These are phyloP conservation scores for Lanmaoa rubissima DNA, from an alignment of 768 basidiomycete genomes.

Conservation along the genomic window DNA sequence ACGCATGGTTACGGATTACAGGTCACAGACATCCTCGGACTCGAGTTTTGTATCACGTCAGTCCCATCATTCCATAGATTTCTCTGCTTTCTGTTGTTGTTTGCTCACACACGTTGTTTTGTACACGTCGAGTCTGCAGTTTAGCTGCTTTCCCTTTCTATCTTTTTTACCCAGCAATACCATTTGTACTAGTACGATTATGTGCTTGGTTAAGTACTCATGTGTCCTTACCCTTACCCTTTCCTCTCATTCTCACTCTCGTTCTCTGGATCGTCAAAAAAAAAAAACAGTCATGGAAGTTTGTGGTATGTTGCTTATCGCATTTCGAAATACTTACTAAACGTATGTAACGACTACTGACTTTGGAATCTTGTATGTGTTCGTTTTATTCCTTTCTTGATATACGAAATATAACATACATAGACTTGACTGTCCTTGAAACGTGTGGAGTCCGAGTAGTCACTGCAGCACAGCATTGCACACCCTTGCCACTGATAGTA, in stretches of 20 bases:
- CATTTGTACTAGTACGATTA: conserved; percentile 18
- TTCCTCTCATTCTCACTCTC: not conserved
- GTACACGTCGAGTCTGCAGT: conserved; percentile 1
- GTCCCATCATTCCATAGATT: conserved; percentile 15
- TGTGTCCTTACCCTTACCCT: not conserved
- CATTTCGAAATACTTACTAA: not conserved
- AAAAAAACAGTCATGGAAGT: not conserved
- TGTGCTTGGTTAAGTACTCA: conserved; percentile 20
- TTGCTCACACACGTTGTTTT: conserved; percentile 10
- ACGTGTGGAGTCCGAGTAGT: too few species aligned
- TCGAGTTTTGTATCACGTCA: conserved; percentile 7
- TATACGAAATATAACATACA: not conserved
- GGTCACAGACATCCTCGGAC: not conserved
- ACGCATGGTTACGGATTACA: not conserved
- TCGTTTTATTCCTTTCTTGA: not conserved
- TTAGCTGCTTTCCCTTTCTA: not conserved
- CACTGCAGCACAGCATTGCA: too few species aligned
- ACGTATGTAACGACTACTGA: not conserved
- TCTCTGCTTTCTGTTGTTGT: conserved; percentile 9
- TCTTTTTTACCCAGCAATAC: conserved; percentile 11
- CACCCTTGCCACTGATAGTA: too few species aligned
- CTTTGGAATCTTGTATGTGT: too few species aligned
- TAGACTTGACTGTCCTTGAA: not conserved
- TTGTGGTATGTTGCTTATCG: not conserved
- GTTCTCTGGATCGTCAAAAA: not conserved